Percentiles rank a stretch among this genome's conserved stretches.
Evolutionary conservation across 345 rosid genomes (phyloP).

Genomic region (Arabidopsis arenosa): DNA sequence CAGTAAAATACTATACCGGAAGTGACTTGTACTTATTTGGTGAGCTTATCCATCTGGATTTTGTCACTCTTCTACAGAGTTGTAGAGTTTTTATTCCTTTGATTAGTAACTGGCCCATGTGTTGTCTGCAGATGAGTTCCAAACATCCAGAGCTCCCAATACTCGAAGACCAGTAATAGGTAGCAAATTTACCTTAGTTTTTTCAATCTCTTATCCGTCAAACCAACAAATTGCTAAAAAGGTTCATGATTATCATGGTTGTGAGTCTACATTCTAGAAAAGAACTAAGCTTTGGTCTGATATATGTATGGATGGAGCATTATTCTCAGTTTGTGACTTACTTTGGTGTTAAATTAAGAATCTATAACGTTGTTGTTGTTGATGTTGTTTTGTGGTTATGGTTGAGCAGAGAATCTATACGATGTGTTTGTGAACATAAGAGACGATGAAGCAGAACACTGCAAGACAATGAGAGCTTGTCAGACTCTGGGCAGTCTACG

Average conservation of each 20-base stretch:
- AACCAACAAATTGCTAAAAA: neutral
- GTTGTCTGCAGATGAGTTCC: conserved; percentile 82
- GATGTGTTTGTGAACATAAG: conserved; percentile 90
- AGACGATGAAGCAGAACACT: conserved; percentile 98
- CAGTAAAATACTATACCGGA: conserved; percentile 88
- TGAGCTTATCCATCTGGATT: conserved; percentile 43
- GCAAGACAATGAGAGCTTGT: conserved; percentile 95
- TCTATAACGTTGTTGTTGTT: conserved; percentile 5
- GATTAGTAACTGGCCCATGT: neutral
- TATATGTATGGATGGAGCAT: neutral
- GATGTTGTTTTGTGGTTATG: neutral
- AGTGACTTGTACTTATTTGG: conserved; percentile 92
- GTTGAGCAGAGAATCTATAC: conserved; percentile 73
- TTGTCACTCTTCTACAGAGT: neutral
- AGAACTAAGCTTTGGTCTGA: neutral
- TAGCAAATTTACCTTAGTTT: conserved; percentile 18
- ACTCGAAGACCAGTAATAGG: conserved; percentile 96
- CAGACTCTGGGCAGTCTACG: conserved; percentile 85
- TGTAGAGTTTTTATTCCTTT: neutral
- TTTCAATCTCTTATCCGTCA: neutral
- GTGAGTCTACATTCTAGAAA: conserved; percentile 9
- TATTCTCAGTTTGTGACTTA: neutral
- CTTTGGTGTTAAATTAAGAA: neutral
- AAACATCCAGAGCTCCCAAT: conserved; percentile 80
- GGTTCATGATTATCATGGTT: conserved; percentile 13